phyloP scores from a whole-genome alignment of 2,329 filamentous ascomycete genomes.

The Fusarium anguioides region DNA sequence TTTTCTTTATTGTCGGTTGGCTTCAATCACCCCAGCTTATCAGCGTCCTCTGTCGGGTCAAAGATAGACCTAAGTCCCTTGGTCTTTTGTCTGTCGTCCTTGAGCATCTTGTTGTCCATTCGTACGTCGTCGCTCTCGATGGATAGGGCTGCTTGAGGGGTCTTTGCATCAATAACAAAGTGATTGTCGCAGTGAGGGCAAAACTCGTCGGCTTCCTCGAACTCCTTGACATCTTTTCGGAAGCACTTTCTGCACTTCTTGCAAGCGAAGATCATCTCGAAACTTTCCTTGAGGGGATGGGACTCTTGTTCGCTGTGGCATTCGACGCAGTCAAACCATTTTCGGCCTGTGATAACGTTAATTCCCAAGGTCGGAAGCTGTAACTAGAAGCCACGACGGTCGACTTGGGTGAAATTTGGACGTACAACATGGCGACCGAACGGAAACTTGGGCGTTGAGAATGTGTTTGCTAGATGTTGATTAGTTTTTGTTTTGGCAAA shows the following conservation, averaged over 20 bases:
- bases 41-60: constrained; percentile 77
- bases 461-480: constrained; percentile 83
- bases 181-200: constrained; percentile 99
- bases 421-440: constrained; percentile 95
- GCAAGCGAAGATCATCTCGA: constrained; percentile 95
- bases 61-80: constrained; percentile 73
- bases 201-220: constrained; percentile 98
- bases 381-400: background rate
- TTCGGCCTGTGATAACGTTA: constrained; percentile 70
- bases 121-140: constrained; percentile 93
- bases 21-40: constrained; percentile 74
- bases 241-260: constrained; percentile 99
- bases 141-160: constrained; percentile 83
- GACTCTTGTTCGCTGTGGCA: constrained; percentile 86
- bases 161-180: constrained; percentile 89
- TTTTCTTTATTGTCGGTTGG: constrained; percentile 40
- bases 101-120: constrained; percentile 89
- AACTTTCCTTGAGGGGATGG: constrained; percentile 79
- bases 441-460: constrained; percentile 96
- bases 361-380: background rate
- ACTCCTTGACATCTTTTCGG: constrained; percentile 90
- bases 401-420: constrained; percentile 22
- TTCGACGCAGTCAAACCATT: constrained; percentile 99
- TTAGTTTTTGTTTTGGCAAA: constrained; percentile 3
- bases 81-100: constrained; percentile 80